These are phyloP conservation scores for Spinacia oleracea DNA, from an alignment of 179 eudicot species.

Conservation along the genomic window DNA sequence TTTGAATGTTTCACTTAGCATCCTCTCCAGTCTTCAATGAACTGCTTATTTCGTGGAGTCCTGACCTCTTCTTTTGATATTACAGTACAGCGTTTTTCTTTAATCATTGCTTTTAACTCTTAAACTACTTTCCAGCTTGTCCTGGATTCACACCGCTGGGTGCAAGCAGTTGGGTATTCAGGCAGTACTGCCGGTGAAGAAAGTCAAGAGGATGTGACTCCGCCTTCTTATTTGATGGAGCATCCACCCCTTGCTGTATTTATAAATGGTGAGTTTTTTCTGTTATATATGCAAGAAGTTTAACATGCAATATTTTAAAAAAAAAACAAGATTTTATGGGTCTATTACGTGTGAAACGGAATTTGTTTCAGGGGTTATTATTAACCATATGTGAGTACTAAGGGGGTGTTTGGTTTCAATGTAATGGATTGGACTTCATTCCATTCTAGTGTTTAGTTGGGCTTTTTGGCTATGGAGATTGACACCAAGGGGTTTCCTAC, in stretches of 20 bases:
- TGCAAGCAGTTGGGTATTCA: conserved; percentile 87
- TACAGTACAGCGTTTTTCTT: not conserved
- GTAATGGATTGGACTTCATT: too few relatives aligned
- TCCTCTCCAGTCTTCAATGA: not conserved
- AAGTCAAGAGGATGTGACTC: conserved; percentile 77
- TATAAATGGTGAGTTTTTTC: conserved; percentile 63
- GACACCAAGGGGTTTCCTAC: too few relatives aligned
- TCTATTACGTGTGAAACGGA: not conserved
- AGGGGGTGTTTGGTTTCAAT: too few relatives aligned
- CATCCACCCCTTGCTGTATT: conserved; percentile 99
- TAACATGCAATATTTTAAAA: not conserved
- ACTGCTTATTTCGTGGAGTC: conserved; percentile 5
- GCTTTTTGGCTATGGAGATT: too few relatives aligned
- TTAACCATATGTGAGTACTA: not conserved
- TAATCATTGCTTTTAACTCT: conserved; percentile 1
- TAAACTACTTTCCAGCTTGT: conserved; percentile 58
- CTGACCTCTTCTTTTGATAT: not conserved
- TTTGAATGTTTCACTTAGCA: not conserved
- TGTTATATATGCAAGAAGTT: not conserved
- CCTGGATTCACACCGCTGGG: conserved; percentile 98
- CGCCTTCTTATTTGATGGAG: conserved; percentile 91
- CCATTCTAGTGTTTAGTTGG: too few relatives aligned
- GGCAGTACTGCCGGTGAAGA: conserved; percentile 63
- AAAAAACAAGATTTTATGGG: not conserved
- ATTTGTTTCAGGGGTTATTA: not conserved